Percentiles rank a stretch among this genome's conserved stretches.
Evolutionary conservation across 2,329 filamentous ascomycete species (phyloP).

Genomic region (Stagonosporopsis tanaceti): DNA sequence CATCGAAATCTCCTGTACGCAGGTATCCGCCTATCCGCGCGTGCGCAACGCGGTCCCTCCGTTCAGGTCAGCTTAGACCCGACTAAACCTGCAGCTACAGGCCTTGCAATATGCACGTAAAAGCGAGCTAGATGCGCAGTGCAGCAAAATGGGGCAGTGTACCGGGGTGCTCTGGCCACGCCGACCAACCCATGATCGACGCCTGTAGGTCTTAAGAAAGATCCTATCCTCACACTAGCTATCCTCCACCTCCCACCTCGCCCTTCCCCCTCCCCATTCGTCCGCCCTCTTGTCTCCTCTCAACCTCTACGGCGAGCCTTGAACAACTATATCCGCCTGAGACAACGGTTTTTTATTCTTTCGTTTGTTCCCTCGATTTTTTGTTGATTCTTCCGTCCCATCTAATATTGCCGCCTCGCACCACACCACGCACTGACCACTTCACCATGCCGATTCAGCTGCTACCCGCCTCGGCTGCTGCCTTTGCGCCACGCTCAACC

Average conservation of each 20-base stretch:
- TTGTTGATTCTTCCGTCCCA: slow-evolving; percentile 48
- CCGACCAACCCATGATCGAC: slow-evolving; percentile 43
- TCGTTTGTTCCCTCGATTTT: slow-evolving; percentile 30
- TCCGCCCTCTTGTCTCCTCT: slow-evolving; percentile 48
- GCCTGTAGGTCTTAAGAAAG: slow-evolving; percentile 49
- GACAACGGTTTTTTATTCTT: slow-evolving; percentile 46
- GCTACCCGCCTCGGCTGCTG: slow-evolving; percentile 91
- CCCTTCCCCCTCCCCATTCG: slow-evolving; percentile 54
- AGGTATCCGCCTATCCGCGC: slow-evolving; percentile 45
- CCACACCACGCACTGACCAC: slow-evolving; percentile 32
- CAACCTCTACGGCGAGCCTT: slow-evolving; percentile 44
- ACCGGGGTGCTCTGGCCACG: slow-evolving; percentile 47
- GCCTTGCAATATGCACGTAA: slow-evolving; percentile 48
- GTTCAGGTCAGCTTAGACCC: slow-evolving; percentile 48
- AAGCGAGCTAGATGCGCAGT: slow-evolving; percentile 48
- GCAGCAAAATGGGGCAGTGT: slow-evolving; percentile 50
- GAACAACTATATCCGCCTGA: slow-evolving; percentile 48
- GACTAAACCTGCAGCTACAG: slow-evolving; percentile 47
- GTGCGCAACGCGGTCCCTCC: slow-evolving; percentile 21
- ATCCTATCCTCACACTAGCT: slow-evolving; percentile 50
- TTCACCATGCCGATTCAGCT: slow-evolving; percentile 84
- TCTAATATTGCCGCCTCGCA: slow-evolving; percentile 47
- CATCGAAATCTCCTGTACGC: slow-evolving; percentile 44
- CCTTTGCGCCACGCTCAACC: slow-evolving; percentile 91
- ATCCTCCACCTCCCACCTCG: slow-evolving; percentile 54